Percentiles rank a stretch among this genome's conserved stretches.
phyloP scores from a whole-genome alignment of 441 rosid genomes.

The Mallotus japonicus region DNA sequence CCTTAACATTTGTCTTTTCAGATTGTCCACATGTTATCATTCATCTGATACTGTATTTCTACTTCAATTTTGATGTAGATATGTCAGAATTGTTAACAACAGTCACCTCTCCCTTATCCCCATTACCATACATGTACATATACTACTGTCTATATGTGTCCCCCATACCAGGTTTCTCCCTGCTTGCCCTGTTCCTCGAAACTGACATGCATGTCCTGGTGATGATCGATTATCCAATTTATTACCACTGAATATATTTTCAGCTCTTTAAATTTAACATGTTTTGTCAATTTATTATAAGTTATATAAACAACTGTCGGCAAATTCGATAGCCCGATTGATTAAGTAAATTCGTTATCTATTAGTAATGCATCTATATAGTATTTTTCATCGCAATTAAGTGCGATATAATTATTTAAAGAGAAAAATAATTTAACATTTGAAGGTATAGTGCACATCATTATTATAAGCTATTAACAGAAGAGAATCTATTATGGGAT shows the following conservation, averaged over 20 bases:
- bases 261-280: no score
- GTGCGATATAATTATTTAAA: no score
- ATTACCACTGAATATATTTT: no score
- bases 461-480: neutral
- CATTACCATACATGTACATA: neutral
- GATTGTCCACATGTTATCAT: conserved; percentile 50
- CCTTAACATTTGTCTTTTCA: conserved; percentile 98
- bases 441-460: neutral
- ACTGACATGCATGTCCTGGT: conserved; percentile 13
- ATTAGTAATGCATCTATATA: no score
- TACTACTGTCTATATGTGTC: neutral
- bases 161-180: conserved; percentile 20
- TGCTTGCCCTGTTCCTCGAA: conserved; percentile 17
- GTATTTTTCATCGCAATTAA: neutral
- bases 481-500: conserved; percentile 7
- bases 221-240: neutral
- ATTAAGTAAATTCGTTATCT: no score
- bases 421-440: no score
- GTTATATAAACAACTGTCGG: no score
- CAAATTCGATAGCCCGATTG: no score
- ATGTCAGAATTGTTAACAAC: conserved; percentile 9
- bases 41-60: conserved; percentile 29
- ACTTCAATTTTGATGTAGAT: conserved; percentile 20
- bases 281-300: no score
- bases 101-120: neutral